A percentile compares a stretch with the other conserved stretches of the same genome.
Conservation (phyloP, 2,329 filamentous ascomycete genomes). For the Didymella lethalis region DNA sequence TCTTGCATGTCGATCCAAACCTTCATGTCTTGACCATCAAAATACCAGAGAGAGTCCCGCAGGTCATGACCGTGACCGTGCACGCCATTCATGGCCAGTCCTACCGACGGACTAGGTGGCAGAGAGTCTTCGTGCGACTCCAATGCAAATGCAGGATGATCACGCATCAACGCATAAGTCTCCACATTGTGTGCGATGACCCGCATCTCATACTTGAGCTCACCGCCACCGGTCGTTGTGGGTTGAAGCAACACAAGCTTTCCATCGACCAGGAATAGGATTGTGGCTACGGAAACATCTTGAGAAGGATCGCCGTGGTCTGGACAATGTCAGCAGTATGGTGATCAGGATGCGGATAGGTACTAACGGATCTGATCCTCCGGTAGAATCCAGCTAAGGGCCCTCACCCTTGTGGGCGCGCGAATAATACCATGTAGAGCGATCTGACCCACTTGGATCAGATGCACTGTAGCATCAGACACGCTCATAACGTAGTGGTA, state of each 20-base stretch:
- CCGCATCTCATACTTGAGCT: slow-evolving; percentile 97
- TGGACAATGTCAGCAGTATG: slow-evolving; percentile 38
- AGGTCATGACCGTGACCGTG: slow-evolving; percentile 63
- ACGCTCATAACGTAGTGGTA: slow-evolving; percentile 92
- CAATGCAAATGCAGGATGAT: slow-evolving; percentile 68
- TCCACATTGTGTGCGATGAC: slow-evolving; percentile 96
- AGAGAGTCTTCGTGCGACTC: slow-evolving; percentile 57
- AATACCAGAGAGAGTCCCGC: slow-evolving; percentile 91
- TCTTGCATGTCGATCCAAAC: slow-evolving; percentile 90
- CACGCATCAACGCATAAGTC: slow-evolving; percentile 91
- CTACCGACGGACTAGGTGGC: slow-evolving; percentile 59
- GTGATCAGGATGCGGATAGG: not conserved
- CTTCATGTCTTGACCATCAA: slow-evolving; percentile 85
- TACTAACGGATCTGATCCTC: slow-evolving; percentile 79
- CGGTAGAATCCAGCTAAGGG: slow-evolving; percentile 94
- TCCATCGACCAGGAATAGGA: slow-evolving; percentile 95
- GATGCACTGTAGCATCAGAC: slow-evolving; percentile 72
- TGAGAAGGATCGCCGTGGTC: slow-evolving; percentile 92
- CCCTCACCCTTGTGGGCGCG: slow-evolving; percentile 88
- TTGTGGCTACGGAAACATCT: slow-evolving; percentile 91
- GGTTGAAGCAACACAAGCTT: slow-evolving; percentile 93
- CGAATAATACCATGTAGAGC: slow-evolving; percentile 96
- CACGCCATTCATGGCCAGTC: slow-evolving; percentile 55
- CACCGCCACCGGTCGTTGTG: slow-evolving; percentile 79
- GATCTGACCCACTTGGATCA: slow-evolving; percentile 96